Base-by-base conservation (phyloP, 257 asterid species). In the Nicotiana otophora region DNA sequence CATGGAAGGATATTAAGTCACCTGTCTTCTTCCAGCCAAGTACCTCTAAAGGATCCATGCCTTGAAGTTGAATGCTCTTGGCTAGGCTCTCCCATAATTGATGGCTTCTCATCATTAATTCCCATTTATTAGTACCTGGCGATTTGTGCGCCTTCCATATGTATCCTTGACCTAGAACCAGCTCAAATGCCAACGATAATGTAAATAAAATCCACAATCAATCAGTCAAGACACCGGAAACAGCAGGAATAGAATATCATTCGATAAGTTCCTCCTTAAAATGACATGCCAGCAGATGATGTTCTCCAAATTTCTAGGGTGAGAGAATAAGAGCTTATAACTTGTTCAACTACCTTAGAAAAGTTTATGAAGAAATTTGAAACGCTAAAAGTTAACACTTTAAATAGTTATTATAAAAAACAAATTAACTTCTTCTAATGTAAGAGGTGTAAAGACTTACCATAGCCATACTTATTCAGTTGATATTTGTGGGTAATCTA, bases 21-120 rank as follows among this genome's bases (percentile, higher is more conserved):
- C 99, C 99, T 64, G 99, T 92, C 84, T 88, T 92, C 90, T 90
- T 94, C 99, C 99, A 96, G 7, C 99, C 99, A 64, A 95, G 93
- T 33, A 83, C 84, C 87, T 63, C 88, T 39, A 89, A 69, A 78
- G 98, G 98, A 93, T 94, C 93, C 89, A 86, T 72, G 82, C 98
- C 95, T 87, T 86, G 94, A 31, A 86, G 85, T 81, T 76, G 86
- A 31, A 96, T 76, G 81, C 86, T 89, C 88, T 88, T 90, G n/a
- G 92, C 96, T 82, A 94, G 85, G 34, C 55, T 88, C 90, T 87
- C 95, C 99, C 99, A 96, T 78, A 94, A 83, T 78, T 88, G 86
- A 88, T 89, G 91, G 89, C 99, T 93, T 89, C 99, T 91, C 83
- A 86, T 80, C 12, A 89, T 91, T 83, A 96, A 92, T 85, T 93